Conservation (phyloP, 345 rosid genomes). For the Firmiana major region DNA sequence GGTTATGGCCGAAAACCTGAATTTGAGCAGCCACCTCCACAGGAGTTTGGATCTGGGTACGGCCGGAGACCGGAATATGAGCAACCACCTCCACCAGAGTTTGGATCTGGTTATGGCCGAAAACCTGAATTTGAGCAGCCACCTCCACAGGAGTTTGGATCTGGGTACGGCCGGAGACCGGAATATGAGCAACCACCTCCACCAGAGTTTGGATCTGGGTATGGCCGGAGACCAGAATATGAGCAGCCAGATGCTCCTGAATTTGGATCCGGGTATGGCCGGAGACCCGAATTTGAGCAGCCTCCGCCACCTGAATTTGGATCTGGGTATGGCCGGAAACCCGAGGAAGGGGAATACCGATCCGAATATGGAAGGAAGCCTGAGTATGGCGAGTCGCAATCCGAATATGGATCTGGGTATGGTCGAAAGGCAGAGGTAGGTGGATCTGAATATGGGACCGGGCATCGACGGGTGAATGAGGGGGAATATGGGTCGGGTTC, state of each 20-base stretch:
- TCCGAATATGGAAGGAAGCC: slow-evolving; percentile 21
- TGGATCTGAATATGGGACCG: slow-evolving; percentile 13
- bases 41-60: slow-evolving; percentile 26
- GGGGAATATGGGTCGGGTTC: slow-evolving; percentile 39
- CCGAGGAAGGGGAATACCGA: slow-evolving; percentile 26
- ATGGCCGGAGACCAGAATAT: slow-evolving; percentile 9
- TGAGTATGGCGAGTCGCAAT: neutral
- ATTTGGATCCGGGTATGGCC: neutral
- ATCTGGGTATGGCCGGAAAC: slow-evolving; percentile 36
- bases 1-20: slow-evolving; percentile 11
- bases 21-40: neutral
- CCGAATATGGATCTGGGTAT: slow-evolving; percentile 35
- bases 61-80: slow-evolving; percentile 14
- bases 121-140: neutral
- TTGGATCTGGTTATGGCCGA: slow-evolving; percentile 27
- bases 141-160: neutral
- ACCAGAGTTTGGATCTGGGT: no score
- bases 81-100: slow-evolving; percentile 3
- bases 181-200: neutral
- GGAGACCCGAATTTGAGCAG: slow-evolving; percentile 4
- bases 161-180: slow-evolving; percentile 21
- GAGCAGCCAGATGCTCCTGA: neutral
- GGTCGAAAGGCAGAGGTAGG: slow-evolving; percentile 31
- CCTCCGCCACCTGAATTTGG: slow-evolving; percentile 12
- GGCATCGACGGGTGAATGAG: no score